Base-by-base conservation (phyloP, 1,139 yeast species). In the Spencermartinsiella ligniputridi region DNA sequence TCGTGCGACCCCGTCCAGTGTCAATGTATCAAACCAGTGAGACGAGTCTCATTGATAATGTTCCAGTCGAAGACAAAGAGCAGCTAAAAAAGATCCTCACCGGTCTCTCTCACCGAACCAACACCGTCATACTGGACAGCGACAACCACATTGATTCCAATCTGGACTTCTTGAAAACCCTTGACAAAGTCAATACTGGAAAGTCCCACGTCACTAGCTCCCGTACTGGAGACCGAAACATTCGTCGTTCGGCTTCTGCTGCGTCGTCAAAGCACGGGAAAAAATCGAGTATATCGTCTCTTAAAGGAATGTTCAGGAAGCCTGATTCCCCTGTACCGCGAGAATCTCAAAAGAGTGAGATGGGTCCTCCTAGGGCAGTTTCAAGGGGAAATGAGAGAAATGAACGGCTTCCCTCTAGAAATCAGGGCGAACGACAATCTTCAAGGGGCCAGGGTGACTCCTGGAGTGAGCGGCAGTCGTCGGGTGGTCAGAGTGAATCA, bases 81-180 rank as follows among this genome's bases (percentile, higher is more conserved):
- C 55, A 60, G 50, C 62, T 60, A 47, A 62, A 65, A 46, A 52
- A 51, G 21, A 60, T 67, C 40, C 58, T 67, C n/a, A 66, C 68
- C 3, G 70, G 68, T 2, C 47, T 67, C 13, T 53, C 63, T 9
- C 66, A 61, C 42, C 58, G 58, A 22, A 51, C 61, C 35, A 61
- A 58, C 29, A 64, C 64, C n/a, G 61, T 66, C 3, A 57, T 64
- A 1, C 49, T 67, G 44, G 67, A 64, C 42, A 54, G 53, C 39
- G 55, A 58, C 17, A 61, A 62, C 40, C 68, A 66, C 44, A 68
- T 70, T 40, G 71, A 72, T 53, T 73, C 75, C 39, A 74, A 72
- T 46, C 68, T 77, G 39, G 86, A 82, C 44, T 86, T 83, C 57
- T 66, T 86, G 50, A 75, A 78, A 49, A 70, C 72, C 21, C 67